phyloP scores from a whole-genome alignment of 2,329 filamentous ascomycete species.

The Leptographium wingfieldii region DNA sequence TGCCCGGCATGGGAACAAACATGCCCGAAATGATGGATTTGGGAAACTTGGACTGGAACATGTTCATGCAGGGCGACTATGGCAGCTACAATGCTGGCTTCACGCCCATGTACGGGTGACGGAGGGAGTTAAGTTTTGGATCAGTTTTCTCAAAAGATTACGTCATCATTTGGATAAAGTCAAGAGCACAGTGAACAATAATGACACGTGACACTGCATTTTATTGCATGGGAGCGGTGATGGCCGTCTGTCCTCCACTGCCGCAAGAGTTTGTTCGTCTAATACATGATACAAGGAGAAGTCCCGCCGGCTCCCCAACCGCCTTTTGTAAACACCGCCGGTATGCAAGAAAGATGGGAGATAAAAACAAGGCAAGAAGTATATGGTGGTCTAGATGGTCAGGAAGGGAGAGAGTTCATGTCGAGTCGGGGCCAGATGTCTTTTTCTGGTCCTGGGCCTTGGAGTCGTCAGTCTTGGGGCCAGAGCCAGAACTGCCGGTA shows the following conservation, averaged over 20 bases:
- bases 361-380: neutral
- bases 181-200: too few relatives aligned
- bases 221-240: conserved; percentile 5
- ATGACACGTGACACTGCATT: too few relatives aligned
- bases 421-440: conserved; percentile 19
- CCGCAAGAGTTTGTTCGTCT: neutral
- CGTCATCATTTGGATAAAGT: too few relatives aligned
- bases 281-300: neutral
- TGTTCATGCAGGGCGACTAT: conserved; percentile 28
- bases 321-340: conserved; percentile 4
- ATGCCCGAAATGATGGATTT: conserved; percentile 16
- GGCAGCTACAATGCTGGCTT: conserved; percentile 11
- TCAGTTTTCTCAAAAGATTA: too few relatives aligned
- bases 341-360: neutral
- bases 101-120: conserved; percentile 8
- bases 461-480: neutral
- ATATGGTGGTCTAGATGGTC: neutral
- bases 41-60: conserved; percentile 35
- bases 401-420: conserved; percentile 8
- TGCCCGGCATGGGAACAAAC: conserved; percentile 5
- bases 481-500: neutral
- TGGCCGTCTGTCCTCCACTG: neutral
- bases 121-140: neutral
- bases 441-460: conserved; percentile 16
- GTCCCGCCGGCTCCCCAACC: neutral